Evolutionary conservation across 139 green algal species (phyloP).

Genomic region (Tetraselmis chui): DNA sequence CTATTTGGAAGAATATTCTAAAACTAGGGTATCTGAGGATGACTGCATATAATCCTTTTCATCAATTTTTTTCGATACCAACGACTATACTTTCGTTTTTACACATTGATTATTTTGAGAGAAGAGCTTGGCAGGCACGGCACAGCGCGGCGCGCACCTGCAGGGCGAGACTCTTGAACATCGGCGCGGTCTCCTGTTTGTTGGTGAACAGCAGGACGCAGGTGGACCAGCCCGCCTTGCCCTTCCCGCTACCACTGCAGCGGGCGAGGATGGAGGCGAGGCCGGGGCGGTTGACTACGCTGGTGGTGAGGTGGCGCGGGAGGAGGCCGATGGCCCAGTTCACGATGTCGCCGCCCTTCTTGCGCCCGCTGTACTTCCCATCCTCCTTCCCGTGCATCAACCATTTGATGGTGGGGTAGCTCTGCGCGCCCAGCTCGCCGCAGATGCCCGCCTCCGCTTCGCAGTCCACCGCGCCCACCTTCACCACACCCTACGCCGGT

Average conservation of each 20-base stretch:
- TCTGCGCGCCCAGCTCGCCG: constrained; percentile 20
- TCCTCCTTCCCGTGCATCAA: constrained; percentile 29
- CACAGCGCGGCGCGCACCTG: constrained; percentile 14
- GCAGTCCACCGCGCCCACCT: constrained; percentile 73
- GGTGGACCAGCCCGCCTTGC: constrained; percentile 41
- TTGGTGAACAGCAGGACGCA: constrained; percentile 64
- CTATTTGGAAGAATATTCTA: too few relatives aligned
- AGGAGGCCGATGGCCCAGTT: constrained; percentile 31
- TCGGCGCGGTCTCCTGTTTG: constrained; percentile 45
- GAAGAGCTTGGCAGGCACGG: not conserved
- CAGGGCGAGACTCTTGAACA: constrained; percentile 24
- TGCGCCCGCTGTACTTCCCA: not conserved
- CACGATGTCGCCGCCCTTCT: not conserved
- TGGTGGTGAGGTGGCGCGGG: constrained; percentile 24
- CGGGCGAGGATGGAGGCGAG: not conserved
- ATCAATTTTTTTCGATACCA: too few relatives aligned
- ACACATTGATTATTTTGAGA: too few relatives aligned
- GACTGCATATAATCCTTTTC: too few relatives aligned
- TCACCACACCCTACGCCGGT: not conserved
- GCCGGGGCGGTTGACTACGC: not conserved
- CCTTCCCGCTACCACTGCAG: not conserved
- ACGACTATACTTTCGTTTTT: too few relatives aligned
- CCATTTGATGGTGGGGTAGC: constrained; percentile 76
- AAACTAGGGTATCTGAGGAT: too few relatives aligned
- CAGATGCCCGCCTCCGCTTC: constrained; percentile 28